Conservation (phyloP, 2,329 filamentous ascomycete species). For the Ciborinia camelliae region DNA sequence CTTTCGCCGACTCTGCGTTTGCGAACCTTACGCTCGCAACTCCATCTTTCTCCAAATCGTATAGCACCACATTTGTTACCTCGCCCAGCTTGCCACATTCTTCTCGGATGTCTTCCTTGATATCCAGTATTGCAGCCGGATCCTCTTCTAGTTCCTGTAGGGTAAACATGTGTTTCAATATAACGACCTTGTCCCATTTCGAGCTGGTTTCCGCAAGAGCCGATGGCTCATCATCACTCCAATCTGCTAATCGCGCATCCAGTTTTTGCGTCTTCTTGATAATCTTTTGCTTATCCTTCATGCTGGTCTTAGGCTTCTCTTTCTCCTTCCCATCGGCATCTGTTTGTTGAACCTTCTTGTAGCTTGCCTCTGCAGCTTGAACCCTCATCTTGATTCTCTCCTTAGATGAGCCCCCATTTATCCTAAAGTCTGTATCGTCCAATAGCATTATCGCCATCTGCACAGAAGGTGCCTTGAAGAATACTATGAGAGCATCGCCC, state of each 20-base stretch:
- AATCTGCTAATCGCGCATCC: slow-evolving; percentile 88
- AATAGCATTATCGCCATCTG: slow-evolving; percentile 76
- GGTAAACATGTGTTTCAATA: slow-evolving; percentile 93
- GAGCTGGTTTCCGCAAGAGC: slow-evolving; percentile 53
- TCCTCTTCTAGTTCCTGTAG: slow-evolving; percentile 81
- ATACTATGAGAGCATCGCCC: slow-evolving; percentile 88
- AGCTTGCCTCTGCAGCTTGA: slow-evolving; percentile 80
- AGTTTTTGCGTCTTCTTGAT: slow-evolving; percentile 89
- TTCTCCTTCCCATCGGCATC: slow-evolving; percentile 42
- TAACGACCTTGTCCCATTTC: slow-evolving; percentile 74
- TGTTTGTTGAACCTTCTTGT: slow-evolving; percentile 80
- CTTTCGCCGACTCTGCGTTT: slow-evolving; percentile 64
- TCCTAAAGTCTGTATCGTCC: slow-evolving; percentile 78
- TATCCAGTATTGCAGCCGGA: slow-evolving; percentile 76
- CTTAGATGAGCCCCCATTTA: slow-evolving; percentile 45
- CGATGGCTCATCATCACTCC: slow-evolving; percentile 83
- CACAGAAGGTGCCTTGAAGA: slow-evolving; percentile 94
- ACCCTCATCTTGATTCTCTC: slow-evolving; percentile 68
- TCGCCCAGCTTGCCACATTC: slow-evolving; percentile 83
- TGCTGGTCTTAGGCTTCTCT: slow-evolving; percentile 49
- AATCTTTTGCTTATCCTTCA: slow-evolving; percentile 80
- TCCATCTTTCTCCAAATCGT: slow-evolving; percentile 80
- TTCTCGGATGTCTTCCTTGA: slow-evolving; percentile 90
- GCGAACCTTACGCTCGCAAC: slow-evolving; percentile 82
- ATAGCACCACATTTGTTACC: slow-evolving; percentile 88